A percentile compares a stretch with the other conserved stretches of the same genome.
Conservation (phyloP, 768 basidiomycete genomes). For the Psilocybe tampanensis region DNA sequence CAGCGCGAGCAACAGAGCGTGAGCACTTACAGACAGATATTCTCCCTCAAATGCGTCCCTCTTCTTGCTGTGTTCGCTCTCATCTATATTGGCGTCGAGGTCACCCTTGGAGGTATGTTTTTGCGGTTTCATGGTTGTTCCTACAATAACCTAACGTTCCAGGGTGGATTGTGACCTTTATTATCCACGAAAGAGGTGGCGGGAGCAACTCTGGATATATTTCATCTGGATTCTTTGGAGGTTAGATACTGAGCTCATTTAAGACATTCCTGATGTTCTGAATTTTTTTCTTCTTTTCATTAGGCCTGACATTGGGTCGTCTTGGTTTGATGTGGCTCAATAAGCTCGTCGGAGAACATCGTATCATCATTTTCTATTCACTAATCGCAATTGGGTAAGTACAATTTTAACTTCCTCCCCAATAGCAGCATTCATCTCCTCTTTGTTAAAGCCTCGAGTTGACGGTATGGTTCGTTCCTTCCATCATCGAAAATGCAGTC, state of each 20-base stretch:
- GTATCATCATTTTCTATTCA: constrained; percentile 52
- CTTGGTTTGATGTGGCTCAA: constrained; percentile 61
- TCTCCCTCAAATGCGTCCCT: constrained; percentile 54
- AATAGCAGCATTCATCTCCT: too few relatives aligned
- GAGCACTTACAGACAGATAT: constrained; percentile 48
- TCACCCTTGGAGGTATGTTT: constrained; percentile 48
- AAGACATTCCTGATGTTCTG: background rate
- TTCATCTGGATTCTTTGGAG: constrained; percentile 53
- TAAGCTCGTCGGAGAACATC: constrained; percentile 53
- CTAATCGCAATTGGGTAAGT: constrained; percentile 50
- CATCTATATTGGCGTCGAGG: constrained; percentile 70
- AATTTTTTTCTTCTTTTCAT: background rate
- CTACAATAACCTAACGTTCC: too few relatives aligned
- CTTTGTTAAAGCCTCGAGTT: constrained; percentile 52
- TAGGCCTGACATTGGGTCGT: constrained; percentile 62
- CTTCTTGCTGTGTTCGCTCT: constrained; percentile 61
- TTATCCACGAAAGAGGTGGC: constrained; percentile 35
- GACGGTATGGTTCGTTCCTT: constrained; percentile 74
- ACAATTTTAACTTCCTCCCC: background rate
- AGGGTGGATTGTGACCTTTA: constrained; percentile 74
- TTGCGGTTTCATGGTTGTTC: too few relatives aligned
- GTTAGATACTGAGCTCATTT: constrained; percentile 30
- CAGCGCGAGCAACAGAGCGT: constrained; percentile 30
- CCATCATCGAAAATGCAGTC: constrained; percentile 65
- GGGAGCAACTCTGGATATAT: constrained; percentile 50